phyloP scores from a whole-genome alignment of 345 rosid genomes.

The Durio zibethinus region DNA sequence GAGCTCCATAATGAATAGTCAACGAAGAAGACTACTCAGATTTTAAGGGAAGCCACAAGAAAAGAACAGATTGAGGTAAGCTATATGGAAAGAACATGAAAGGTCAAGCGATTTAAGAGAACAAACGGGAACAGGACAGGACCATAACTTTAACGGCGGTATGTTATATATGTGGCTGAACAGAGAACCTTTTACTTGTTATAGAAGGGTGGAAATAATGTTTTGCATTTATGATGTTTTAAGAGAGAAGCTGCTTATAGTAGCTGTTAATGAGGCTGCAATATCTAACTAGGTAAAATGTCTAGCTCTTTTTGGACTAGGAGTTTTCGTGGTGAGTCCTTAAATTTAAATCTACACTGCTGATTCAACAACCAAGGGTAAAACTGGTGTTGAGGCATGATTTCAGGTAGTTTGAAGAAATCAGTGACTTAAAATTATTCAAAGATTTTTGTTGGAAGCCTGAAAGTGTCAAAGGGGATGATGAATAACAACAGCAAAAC shows the following conservation, averaged over 20 bases:
- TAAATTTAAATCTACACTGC: no score
- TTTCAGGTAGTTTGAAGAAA: neutral
- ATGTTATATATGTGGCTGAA: no score
- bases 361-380: no score
- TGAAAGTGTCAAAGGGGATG: neutral
- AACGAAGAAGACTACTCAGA: slow-evolving; percentile 12
- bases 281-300: no score
- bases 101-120: slow-evolving; percentile 8
- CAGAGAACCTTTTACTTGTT: no score
- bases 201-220: no score
- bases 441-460: neutral
- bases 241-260: neutral
- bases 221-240: no score
- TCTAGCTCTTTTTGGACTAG: no score
- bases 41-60: neutral
- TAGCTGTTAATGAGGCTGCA: no score
- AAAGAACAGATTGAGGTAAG: no score
- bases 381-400: neutral
- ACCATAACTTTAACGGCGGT: no score
- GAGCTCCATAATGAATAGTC: neutral
- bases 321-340: no score
- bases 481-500: neutral
- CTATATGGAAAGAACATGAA: slow-evolving; percentile 17
- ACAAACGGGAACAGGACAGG: neutral
- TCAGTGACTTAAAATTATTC: neutral